A percentile compares a stretch with the other conserved stretches of the same genome.
Conservation (phyloP, 139 green algal species). For the Raphidocelis subcapitata region DNA sequence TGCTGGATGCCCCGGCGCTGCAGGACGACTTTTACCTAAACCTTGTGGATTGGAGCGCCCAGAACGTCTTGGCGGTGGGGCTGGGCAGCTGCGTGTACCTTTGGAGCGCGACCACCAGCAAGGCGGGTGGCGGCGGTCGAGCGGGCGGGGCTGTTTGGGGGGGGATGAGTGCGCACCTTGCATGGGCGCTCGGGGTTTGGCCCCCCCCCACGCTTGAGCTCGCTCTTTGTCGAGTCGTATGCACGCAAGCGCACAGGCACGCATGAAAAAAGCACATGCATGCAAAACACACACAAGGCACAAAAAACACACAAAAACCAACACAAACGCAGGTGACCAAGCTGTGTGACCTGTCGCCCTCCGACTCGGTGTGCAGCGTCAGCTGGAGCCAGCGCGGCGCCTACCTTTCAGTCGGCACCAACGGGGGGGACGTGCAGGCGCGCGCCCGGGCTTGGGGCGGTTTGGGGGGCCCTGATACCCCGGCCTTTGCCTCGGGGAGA, state of each 20-base stretch:
- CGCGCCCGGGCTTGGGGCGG: too few relatives aligned
- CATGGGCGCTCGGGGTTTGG: too few relatives aligned
- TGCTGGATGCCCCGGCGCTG: slow-evolving; percentile 90
- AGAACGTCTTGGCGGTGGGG: slow-evolving; percentile 86
- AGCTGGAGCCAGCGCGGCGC: slow-evolving; percentile 88
- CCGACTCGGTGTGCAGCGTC: slow-evolving; percentile 82
- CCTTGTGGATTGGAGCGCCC: slow-evolving; percentile 90
- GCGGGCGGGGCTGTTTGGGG: too few relatives aligned
- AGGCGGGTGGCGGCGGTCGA: slow-evolving; percentile 39
- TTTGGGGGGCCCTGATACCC: too few relatives aligned
- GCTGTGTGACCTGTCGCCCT: slow-evolving; percentile 79
- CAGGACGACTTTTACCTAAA: slow-evolving; percentile 99
- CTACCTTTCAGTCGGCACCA: slow-evolving; percentile 83
- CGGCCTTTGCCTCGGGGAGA: too few relatives aligned
- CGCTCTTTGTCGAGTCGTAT: too few relatives aligned
- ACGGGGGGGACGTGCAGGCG: slow-evolving; percentile 75
- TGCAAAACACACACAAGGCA: too few relatives aligned
- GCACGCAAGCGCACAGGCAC: too few relatives aligned
- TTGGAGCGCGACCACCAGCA: slow-evolving; percentile 83
- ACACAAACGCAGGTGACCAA: slow-evolving; percentile 77
- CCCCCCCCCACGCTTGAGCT: too few relatives aligned
- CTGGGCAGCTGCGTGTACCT: slow-evolving; percentile 90
- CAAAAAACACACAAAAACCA: too few relatives aligned
- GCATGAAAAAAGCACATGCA: too few relatives aligned
- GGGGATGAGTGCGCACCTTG: too few relatives aligned